These are phyloP conservation scores for Zychaea mexicana DNA, from an alignment of 371 early-diverging fungal genomes.

Conservation along the genomic window DNA sequence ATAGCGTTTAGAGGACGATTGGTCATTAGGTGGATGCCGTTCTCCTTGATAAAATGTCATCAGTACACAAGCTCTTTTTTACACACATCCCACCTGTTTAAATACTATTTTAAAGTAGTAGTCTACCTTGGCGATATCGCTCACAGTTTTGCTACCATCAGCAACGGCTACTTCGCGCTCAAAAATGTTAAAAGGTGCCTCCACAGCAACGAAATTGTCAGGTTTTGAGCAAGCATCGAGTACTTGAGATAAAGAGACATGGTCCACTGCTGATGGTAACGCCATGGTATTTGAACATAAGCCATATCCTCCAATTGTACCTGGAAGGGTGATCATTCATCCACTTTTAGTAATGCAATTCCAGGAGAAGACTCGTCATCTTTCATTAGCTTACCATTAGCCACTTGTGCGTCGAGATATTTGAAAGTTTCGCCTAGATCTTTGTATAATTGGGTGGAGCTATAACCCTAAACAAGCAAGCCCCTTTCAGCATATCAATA, in stretches of 20 bases:
- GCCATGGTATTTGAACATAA: conserved; percentile 73
- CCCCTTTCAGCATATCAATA: background rate
- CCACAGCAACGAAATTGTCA: conserved; percentile 62
- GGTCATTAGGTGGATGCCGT: conserved; percentile 64
- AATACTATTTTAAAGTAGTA: no score
- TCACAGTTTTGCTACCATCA: conserved; percentile 42
- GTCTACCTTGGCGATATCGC: conserved; percentile 55
- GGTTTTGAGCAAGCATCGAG: conserved; percentile 35
- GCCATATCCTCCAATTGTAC: conserved; percentile 72
- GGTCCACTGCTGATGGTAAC: conserved; percentile 60
- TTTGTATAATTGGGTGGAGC: conserved; percentile 52
- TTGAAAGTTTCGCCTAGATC: conserved; percentile 59
- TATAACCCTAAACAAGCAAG: conserved; percentile 26
- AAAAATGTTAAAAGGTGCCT: conserved; percentile 79
- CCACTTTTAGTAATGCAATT: no score
- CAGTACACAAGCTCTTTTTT: background rate
- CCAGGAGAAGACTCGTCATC: background rate
- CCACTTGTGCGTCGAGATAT: conserved; percentile 67
- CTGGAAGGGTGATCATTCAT: conserved; percentile 9
- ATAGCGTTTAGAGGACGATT: conserved; percentile 79
- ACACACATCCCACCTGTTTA: no score
- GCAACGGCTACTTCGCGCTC: conserved; percentile 64
- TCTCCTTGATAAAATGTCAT: conserved; percentile 27
- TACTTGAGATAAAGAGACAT: conserved; percentile 51
- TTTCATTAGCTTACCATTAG: conserved; percentile 29